Evolutionary conservation across 1,284 basidiomycete genomes (phyloP), one percentile per base, ranked within the genome.

Genomic region (Waitea zeae): DNA sequence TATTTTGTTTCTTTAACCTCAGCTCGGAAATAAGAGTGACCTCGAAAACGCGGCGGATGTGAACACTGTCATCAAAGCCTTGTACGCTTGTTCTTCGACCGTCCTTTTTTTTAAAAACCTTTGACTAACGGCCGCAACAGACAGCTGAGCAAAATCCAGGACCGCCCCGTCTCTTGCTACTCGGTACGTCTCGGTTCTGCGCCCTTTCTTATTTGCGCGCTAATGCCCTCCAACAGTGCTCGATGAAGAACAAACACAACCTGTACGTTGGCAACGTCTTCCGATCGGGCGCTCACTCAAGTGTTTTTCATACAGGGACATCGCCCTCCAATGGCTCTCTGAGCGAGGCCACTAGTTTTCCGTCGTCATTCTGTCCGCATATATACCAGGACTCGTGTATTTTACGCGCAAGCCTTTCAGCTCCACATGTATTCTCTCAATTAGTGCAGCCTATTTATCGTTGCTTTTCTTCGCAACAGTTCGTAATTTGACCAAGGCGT

Each of bases 21-120:
- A n/a, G n/a, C 64, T 97, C 17, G 93, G 89, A 1, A 97, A 96
- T 57, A 98, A 98, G 64, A 95, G 89, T 48, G 93, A 97, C 49
- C 46, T 97, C 2, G 67, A 77, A 2, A 72, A 64, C 9, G 84
- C 89, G 39, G 74, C 81, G 1, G 57, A 72, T 9, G 83, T 92
- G 1, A 84, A 90, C 45, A 86, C 95, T 40, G 61, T 97, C 34
- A 92, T 97, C 39, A 64, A 64, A 26, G 70, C 71, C 37, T 61
- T 97, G 87, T 87, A 47, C 39, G 75, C 54, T 14, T 39, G 20
- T 33, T 36, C 36, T n/a, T 37, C 39, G 20, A 36, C n/a, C 30
- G 36, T 32, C 27, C 38, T 14, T 15, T 17, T 27, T 35, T 13
- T 40, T 34, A 20, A 7, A 19, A 12, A 30, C 38, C 20, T 17